Evolutionary conservation across 331 rosid species (phyloP).

Genomic region (Malus hybrid): DNA sequence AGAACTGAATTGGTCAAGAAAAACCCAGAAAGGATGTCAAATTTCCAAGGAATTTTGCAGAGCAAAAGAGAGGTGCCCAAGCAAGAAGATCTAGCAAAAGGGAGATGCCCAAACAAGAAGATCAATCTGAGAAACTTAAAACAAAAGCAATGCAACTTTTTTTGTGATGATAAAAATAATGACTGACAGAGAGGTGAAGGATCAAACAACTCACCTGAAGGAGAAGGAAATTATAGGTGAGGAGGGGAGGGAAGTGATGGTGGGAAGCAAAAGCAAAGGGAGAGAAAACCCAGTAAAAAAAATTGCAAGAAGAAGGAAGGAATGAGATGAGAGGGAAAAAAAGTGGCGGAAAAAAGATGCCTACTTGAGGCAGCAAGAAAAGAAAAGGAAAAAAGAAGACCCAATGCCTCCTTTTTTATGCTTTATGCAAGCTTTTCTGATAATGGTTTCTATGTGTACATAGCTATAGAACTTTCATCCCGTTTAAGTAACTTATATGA

Average conservation of each 20-base stretch:
- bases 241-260: conserved; percentile 26
- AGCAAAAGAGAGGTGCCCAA: conserved; percentile 16
- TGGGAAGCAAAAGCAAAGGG: conserved; percentile 2
- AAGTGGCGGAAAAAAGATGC: conserved; percentile 67
- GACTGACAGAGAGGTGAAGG: conserved; percentile 5
- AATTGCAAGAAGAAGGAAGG: conserved; percentile 16
- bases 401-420: conserved; percentile 38
- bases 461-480: conserved; percentile 25
- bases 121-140: conserved; percentile 14
- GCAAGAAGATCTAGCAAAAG: not conserved
- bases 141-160: conserved; percentile 30
- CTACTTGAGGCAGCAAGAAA: conserved; percentile 70
- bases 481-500: not conserved
- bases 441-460: conserved; percentile 16
- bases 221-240: conserved; percentile 30
- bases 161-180: conserved; percentile 24
- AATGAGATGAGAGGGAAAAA: conserved; percentile 19
- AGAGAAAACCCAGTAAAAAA: conserved; percentile 4
- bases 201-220: conserved; percentile 11
- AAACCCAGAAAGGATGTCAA: conserved; percentile 6
- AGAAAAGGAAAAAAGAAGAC: conserved; percentile 33
- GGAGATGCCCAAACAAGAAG: conserved; percentile 15
- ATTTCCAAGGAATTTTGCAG: conserved; percentile 3
- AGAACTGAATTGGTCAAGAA: not conserved
- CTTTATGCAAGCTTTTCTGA: conserved; percentile 52